Evolutionary conservation across 2,329 filamentous ascomycete genomes (phyloP).

Genomic region (Neonectria ditissima): DNA sequence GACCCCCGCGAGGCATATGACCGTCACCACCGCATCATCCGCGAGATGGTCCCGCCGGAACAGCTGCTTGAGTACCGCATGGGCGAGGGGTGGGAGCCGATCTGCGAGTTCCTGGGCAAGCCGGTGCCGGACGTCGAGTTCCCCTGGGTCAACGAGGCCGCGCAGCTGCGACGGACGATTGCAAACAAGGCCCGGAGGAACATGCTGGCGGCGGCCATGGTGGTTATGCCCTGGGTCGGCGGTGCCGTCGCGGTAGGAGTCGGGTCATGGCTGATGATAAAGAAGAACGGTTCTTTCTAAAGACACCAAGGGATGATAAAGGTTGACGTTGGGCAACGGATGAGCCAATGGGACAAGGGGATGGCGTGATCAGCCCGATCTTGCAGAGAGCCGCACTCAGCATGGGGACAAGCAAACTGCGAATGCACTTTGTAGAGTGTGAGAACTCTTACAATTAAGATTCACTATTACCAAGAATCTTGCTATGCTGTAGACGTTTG

Average conservation of each 20-base stretch:
- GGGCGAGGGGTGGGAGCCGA: conserved; percentile 51
- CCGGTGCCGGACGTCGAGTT: conserved; percentile 47
- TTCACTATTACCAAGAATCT: no score
- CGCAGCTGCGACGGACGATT: conserved; percentile 30
- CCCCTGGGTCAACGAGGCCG: conserved; percentile 48
- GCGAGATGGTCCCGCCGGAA: conserved; percentile 41
- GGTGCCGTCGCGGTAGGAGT: conserved; percentile 23
- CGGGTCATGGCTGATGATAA: conserved; percentile 26
- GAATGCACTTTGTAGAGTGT: no score
- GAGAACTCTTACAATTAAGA: no score
- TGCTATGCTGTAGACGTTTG: no score
- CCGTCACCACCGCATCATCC: conserved; percentile 45
- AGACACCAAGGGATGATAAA: not conserved
- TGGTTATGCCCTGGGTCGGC: conserved; percentile 35
- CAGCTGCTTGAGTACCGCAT: conserved; percentile 49
- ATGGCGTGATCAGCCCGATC: not conserved
- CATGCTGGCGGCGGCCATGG: conserved; percentile 8
- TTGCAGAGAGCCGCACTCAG: not conserved
- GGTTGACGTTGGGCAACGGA: not conserved
- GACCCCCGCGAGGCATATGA: conserved; percentile 44
- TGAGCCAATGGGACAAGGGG: not conserved
- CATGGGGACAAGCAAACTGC: not conserved
- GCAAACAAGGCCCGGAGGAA: conserved; percentile 26
- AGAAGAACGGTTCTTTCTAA: conserved; percentile 2
- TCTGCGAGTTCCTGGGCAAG: conserved; percentile 52